Base-by-base conservation (phyloP, 225 moss, liverwort and hornwort species). In the Polytrichum formosum region DNA sequence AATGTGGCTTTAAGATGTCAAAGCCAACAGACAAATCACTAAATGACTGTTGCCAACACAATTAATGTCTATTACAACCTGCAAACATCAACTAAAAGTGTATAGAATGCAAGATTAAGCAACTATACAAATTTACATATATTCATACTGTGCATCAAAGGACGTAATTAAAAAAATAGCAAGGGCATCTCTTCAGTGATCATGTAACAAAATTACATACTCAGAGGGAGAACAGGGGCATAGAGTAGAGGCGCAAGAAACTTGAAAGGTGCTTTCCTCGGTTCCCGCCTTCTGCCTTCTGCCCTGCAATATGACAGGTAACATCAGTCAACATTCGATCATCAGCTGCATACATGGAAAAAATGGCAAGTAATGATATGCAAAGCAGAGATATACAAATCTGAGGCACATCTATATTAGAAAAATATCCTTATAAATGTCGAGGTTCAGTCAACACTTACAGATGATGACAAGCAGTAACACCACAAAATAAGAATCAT, bases 231-330 rank as follows among this genome's bases (percentile, higher is more conserved):
- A 70, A 94, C 28, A 73, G 98, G 98, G 68, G 98, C 94, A 78
- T 98, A 98, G 6, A 98, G 28, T 68, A 98, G 82, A n/a, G 98
- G 98, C 72, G 91, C 84, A 54, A 98, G 74, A 83, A 94, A 94
- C 77, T 98, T 94, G 74, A 88, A 98, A n/a, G 98, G 92, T 6
- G 90, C 82, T 72, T 93, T 88, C 65, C 84, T 86, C 30, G 92
- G 90, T 77, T 85, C 87, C 60, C 83, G 86, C 75, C 78, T 91
- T 61, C 80, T 90, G 37, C 65, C 76, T 73, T 83, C 85, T 70
- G 87, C 87, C 65, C 96, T 96, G 83, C 77, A 74, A 60, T 21
- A 20, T 58, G 23, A 58, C 23, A 7, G 21, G 21, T 1, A 58
- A 58, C 20, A 56, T 19, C 5, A 21, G 56, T 56, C 56, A 56